Base-by-base conservation (phyloP, 768 basidiomycete species). In the Postia placenta region DNA sequence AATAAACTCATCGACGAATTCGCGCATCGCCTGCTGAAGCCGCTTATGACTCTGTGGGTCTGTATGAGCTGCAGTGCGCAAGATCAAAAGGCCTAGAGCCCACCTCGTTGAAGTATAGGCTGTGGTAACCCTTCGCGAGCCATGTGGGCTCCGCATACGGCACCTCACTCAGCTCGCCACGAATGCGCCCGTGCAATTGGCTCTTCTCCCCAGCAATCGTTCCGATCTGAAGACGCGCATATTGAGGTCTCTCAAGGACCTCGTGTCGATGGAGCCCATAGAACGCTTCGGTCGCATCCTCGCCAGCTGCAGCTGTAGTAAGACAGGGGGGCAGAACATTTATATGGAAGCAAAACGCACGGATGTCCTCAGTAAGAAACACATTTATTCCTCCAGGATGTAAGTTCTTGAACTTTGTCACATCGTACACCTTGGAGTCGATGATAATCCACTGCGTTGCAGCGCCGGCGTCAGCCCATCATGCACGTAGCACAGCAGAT, bases 121-220 rank as follows among this genome's bases (percentile, higher is more conserved):
- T 81, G 60, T 83, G 72, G 69, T 80, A 92, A 15, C 83, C 86
- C 3, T 72, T 55, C 0, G 74, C 69, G 45, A 93, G 66, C 88
- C 92, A 95, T 2, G 81, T 84, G 3, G 93, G 87, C 62, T 96
- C 93, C 0, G 81, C 90, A 64, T 93, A 95, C 0, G 94, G 93
- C 0, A 95, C 84, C 35, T 70, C 68, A 54, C 85, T 88, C 43
- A 87, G 56, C 45, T 74, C 75, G 14, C 89, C 92, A 5, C 68
- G 60, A 15, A 68, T 63, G 17, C 71, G 75, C 24, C 71, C 63
- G 42, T 71, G 60, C 39, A 91, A 77, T 49, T 71, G 62, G 19
- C 74, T 73, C 57, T 76, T 65, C 68, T 87, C 74, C 40, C 81
- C 89, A 42, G 74, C 69, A 48, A 94, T 72, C 11, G 66, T 70